Percentiles rank a stretch among this genome's conserved stretches.
These are phyloP conservation scores for Caulochytrium protostelioides DNA, from an alignment of 371 early-diverging fungal genomes.

Conservation along the genomic window DNA sequence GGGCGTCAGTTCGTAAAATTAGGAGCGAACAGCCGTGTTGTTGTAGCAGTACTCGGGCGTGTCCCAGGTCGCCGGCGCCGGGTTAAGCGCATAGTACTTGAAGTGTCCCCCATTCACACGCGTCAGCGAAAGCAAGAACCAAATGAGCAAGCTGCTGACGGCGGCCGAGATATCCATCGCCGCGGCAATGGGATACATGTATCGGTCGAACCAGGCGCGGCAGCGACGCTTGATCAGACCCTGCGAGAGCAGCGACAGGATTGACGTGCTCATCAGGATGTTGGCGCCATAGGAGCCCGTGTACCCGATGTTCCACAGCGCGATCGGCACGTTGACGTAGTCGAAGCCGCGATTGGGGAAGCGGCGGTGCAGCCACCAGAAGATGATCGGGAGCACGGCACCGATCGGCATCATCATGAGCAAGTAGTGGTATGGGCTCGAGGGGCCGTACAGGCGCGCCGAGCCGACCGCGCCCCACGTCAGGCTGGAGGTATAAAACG, in stretches of 20 bases:
- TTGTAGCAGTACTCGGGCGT: background rate
- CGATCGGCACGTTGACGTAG: slow-evolving; percentile 4
- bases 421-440: slow-evolving; percentile 27
- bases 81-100: background rate
- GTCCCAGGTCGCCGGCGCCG: background rate
- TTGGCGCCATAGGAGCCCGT: background rate
- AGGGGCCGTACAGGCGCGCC: slow-evolving; percentile 37
- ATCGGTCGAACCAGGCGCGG: slow-evolving; percentile 1
- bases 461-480: slow-evolving; percentile 58
- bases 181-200: slow-evolving; percentile 1
- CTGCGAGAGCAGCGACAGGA: background rate
- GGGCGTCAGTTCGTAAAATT: too few species aligned
- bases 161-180: too few species aligned
- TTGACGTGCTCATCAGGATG: background rate
- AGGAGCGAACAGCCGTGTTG: background rate
- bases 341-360: slow-evolving; percentile 13
- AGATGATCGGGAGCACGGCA: slow-evolving; percentile 26
- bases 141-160: background rate
- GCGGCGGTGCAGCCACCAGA: slow-evolving; percentile 10
- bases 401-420: slow-evolving; percentile 42
- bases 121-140: background rate
- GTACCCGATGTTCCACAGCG: background rate
- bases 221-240: background rate
- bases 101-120: background rate
- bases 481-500: slow-evolving; percentile 38